A percentile compares a stretch with the other conserved stretches of the same genome.
Conservation (phyloP, 2,329 filamentous ascomycete species). For the Capronia epimyces region DNA sequence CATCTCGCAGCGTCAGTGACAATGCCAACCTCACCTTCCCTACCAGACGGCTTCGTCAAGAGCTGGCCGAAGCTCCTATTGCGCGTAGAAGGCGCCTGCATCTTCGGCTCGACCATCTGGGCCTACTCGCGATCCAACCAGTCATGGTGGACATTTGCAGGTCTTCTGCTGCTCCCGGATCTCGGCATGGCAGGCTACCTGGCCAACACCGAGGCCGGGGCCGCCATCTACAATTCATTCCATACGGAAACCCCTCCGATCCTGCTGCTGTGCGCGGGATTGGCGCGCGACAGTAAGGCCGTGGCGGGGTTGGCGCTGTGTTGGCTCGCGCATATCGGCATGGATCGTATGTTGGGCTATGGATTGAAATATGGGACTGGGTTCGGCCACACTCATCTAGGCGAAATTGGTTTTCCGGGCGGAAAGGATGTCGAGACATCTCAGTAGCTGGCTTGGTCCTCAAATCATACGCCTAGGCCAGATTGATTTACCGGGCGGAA, state of each 20-base stretch:
- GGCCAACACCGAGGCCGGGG: slow-evolving; percentile 9
- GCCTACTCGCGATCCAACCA: slow-evolving; percentile 10
- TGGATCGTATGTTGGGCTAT: slow-evolving; percentile 20
- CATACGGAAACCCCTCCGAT: slow-evolving; percentile 17
- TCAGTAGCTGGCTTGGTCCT: too few species aligned
- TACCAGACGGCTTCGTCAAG: slow-evolving; percentile 14
- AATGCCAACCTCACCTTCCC: too few species aligned
- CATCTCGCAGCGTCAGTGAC: too few species aligned
- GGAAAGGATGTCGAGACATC: not conserved
- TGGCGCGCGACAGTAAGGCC: slow-evolving; percentile 13
- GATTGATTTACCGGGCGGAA: too few species aligned
- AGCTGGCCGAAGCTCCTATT: slow-evolving; percentile 16
- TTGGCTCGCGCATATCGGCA: slow-evolving; percentile 22
- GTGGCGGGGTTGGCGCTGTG: slow-evolving; percentile 7
- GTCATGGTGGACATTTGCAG: slow-evolving; percentile 19
- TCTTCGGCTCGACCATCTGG: slow-evolving; percentile 15
- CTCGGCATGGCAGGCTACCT: slow-evolving; percentile 19
- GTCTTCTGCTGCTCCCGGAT: slow-evolving; percentile 14
- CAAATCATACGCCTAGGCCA: too few species aligned
- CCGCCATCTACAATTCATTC: slow-evolving; percentile 14
- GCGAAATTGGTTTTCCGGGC: slow-evolving; percentile 3
- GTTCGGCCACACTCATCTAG: slow-evolving; percentile 19
- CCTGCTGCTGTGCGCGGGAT: slow-evolving; percentile 12
- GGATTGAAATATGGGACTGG: slow-evolving; percentile 18
- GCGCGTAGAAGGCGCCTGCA: slow-evolving; percentile 14